phyloP scores from a whole-genome alignment of 2,329 filamentous ascomycete genomes.

The Colletotrichum echinochloae region DNA sequence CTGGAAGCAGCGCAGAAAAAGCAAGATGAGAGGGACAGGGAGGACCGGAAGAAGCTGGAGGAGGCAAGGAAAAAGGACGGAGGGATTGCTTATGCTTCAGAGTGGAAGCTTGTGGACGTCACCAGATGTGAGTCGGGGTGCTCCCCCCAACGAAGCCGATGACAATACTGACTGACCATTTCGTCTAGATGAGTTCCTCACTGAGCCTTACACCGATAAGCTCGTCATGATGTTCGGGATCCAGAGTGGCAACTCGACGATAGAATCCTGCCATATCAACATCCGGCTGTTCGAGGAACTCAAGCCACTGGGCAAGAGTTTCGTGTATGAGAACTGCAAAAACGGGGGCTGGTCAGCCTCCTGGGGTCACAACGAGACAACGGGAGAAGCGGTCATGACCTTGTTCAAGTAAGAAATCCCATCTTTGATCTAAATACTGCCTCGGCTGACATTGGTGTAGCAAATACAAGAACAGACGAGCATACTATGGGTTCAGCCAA shows the following conservation, averaged over 20 bases:
- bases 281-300: slow-evolving; percentile 24
- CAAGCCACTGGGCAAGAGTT: slow-evolving; percentile 44
- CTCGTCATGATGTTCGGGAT: slow-evolving; percentile 3
- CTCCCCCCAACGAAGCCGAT: neutral
- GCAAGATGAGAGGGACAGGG: neutral
- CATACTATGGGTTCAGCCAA: slow-evolving; percentile 35
- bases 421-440: no score
- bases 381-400: slow-evolving; percentile 48
- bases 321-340: slow-evolving; percentile 44
- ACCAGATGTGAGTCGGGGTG: slow-evolving; percentile 31
- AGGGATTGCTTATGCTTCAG: slow-evolving; percentile 14
- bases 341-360: slow-evolving; percentile 47
- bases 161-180: neutral
- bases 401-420: slow-evolving; percentile 46
- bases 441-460: neutral
- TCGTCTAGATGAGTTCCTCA: neutral
- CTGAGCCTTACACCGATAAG: neutral
- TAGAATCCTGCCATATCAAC: slow-evolving; percentile 40
- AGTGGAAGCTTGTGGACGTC: slow-evolving; percentile 37
- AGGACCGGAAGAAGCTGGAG: neutral
- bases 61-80: slow-evolving; percentile 9
- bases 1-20: neutral
- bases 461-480: slow-evolving; percentile 7
- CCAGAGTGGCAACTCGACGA: slow-evolving; percentile 3
- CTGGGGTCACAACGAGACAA: slow-evolving; percentile 48